Base-by-base conservation (phyloP, 164 flowering plant genomes). In the Platanus orientalis region DNA sequence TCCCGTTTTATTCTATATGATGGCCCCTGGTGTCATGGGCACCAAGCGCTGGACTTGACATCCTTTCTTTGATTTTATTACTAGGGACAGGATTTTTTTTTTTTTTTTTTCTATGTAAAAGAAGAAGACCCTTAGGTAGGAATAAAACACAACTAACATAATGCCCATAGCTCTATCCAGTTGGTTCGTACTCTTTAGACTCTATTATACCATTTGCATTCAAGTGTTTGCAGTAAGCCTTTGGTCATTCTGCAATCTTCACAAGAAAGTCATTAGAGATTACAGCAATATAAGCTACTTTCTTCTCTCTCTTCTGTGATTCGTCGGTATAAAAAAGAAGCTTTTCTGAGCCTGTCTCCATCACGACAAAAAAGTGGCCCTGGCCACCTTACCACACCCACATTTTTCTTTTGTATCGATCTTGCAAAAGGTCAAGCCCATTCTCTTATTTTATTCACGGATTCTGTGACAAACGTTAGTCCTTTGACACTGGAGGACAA, bases 391-490 rank as follows among this genome's bases (percentile, higher is more conserved):
- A 59, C 69, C 54, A 30, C 66, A 61, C 44, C 16, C 29, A 51
- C 58, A 64, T 58, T 57, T 69, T 58, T 69, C 70, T 57, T 78
- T 72, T 79, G 74, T 73, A 73, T 77, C 21, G 76, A 50, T 73
- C 47, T 76, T 71, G 73, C 79, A 64, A 80, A 81, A 76, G 80
- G 81, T 75, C 84, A 79, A 78, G 60, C 44, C 27, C 49, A 23
- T 21, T 21, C 1, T 7, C 44, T 26, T 66, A 52, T 65, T 75
- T 67, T 68, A 52, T 53, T 62, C 23, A 61, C 4, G 69, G 88
- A 90, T 81, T 85, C 93, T 78, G 25, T 63, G 90, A 83, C 93
- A 87, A 87, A 77, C 74, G 74, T 64, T 66, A 82, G 65, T 76
- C 62, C 6, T 73, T 63, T 57, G 68, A 25, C 56, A 68, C 82